Evolutionary conservation across 257 asterid species (phyloP), one percentile per base, ranked within the genome.

Genomic region (Anisodus acutangulus): DNA sequence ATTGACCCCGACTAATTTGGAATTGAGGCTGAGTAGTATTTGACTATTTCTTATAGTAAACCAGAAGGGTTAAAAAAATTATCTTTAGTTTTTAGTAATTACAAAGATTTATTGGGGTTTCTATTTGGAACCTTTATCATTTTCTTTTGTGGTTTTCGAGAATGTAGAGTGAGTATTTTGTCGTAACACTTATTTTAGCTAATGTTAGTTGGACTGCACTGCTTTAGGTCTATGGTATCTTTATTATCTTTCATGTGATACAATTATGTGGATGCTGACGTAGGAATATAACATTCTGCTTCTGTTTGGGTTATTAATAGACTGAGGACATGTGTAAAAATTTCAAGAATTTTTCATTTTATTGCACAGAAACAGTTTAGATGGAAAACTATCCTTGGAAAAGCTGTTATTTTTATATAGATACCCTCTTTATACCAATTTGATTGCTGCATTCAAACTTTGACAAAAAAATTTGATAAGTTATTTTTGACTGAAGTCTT

Each of bases 161-260:
- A 67, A 37, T 67, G 76, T 67, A 67, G 47, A 35, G n/a, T 66
- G 72, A 66, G 47, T 67, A 37, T 67, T 66, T 67, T 67, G 76
- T 67, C 11, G 5, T 13, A 13, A 67, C 22, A 0, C 35, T 35
- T 67, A 67, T 16, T 35, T n/a, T 45, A 47, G 80, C 60, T n/a
- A 19, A 72, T 47, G 80, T 72, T 49, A 47, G 59, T 72, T 19
- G 59, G 80, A 5, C 60, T 47, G 60, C 59, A 66, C 49, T 67
- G 76, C 76, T 15, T 35, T 68, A 51, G 81, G 43, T 74, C 45
- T 22, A 74, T 74, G 62, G 59, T 49, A 26, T 74, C 81, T 1
- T 74, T 45, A 72, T 47, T 10, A 72, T 72, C 59, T 47, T 74
- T 74, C 62, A 49, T 22, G 45, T 12, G n/a, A 26, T 49, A 22